Base-by-base conservation (phyloP, 2,329 filamentous ascomycete species). In the Hypoxylon sp. region DNA sequence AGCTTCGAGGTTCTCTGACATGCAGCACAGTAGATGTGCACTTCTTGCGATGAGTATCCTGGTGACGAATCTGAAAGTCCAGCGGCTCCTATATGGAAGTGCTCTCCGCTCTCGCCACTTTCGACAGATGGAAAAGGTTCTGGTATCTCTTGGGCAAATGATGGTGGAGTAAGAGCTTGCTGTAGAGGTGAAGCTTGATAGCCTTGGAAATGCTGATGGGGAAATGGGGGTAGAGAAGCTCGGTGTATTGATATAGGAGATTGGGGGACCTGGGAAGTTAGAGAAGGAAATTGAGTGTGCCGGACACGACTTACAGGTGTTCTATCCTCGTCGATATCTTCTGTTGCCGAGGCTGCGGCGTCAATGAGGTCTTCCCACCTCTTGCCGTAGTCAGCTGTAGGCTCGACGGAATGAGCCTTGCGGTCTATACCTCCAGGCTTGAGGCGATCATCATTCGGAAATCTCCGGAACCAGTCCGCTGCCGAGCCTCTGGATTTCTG, bases 301-400 rank as follows among this genome's bases (percentile, higher is more conserved):
- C 63, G 63, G 57, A 63, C 59, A 63, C 59, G 63, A 79, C 86
- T 79, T 82, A 95, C 90, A 67, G 90, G 90, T 69, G 90, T 95
- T 69, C 93, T 83, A 71, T 96, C 92, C 67, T 92, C 91, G 69
- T 96, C 91, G 67, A 94, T 82, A 64, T 88, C 93, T 74, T 96
- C 92, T 2, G 91, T 95, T 19, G 92, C 91, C 55, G 91, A 96
- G 21, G 93, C 91, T 45, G 81, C 93, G 42, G 93, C 93, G 72
- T 97, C 92, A 60, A 97, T 95, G 54, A 97, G 79, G 71, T 97
- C 93, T 72, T 96, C 91, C 94, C 93, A 97, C 65, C 93, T 82
- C 75, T 94, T 96, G 60, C 90, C 91, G 73, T 89, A 89, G 52
- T 89, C 87, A 13, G 83, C 85, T 48, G 87, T 83, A 16, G 92